Percentiles rank a stretch among this genome's conserved stretches.
These are phyloP conservation scores for Triadica sebifera DNA, from an alignment of 345 rosid species.

Conservation along the genomic window DNA sequence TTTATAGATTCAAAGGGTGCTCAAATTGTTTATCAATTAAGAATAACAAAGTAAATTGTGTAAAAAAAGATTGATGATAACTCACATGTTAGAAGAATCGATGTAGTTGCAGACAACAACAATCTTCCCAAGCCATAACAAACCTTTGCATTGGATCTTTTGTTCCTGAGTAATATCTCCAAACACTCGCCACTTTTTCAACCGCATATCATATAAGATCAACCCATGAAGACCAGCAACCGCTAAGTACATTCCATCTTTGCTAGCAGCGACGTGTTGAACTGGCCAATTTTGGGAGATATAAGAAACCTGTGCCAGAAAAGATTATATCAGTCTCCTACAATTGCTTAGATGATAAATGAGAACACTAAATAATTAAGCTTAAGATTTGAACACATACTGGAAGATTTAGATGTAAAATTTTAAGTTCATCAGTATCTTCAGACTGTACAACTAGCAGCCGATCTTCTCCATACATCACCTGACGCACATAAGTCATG, in stretches of 20 bases:
- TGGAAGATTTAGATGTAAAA: slow-evolving; percentile 91
- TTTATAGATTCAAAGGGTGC: background rate
- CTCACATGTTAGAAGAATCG: slow-evolving; percentile 78
- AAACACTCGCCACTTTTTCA: slow-evolving; percentile 91
- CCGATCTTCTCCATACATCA: slow-evolving; percentile 92
- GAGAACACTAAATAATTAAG: slow-evolving; percentile 12
- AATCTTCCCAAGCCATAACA: slow-evolving; percentile 92
- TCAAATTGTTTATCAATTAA: background rate
- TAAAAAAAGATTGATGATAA: slow-evolving; percentile 12
- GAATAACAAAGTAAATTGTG: slow-evolving; percentile 7
- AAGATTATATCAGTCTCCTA: slow-evolving; percentile 30
- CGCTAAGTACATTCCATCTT: slow-evolving; percentile 91
- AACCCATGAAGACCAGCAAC: slow-evolving; percentile 96
- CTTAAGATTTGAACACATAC: slow-evolving; percentile 41
- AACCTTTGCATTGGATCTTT: slow-evolving; percentile 88
- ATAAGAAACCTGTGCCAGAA: slow-evolving; percentile 68
- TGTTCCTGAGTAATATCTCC: slow-evolving; percentile 97
- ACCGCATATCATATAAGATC: slow-evolving; percentile 74
- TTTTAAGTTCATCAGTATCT: slow-evolving; percentile 86
- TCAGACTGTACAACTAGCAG: slow-evolving; percentile 96
- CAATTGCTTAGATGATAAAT: slow-evolving; percentile 21
- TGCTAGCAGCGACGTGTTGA: slow-evolving; percentile 96
- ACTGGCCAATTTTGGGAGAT: slow-evolving; percentile 98
- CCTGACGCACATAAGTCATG: slow-evolving; percentile 86
- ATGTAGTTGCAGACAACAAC: slow-evolving; percentile 90